Base-by-base conservation (phyloP, 257 asterid genomes). In the Capsicum baccatum region DNA sequence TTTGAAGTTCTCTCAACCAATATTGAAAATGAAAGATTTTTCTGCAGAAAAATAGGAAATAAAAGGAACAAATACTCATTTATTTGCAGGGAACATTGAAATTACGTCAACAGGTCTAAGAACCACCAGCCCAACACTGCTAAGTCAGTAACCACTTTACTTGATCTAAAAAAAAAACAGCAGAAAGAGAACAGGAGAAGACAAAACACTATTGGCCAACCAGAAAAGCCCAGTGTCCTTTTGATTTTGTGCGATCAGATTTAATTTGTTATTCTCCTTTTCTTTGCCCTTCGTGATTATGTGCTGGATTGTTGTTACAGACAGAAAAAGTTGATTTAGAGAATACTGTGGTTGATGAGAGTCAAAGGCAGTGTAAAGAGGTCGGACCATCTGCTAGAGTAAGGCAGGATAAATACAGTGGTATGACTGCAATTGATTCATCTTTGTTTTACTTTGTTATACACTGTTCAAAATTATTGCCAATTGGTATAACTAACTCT, bases 301-400 rank as follows among this genome's bases (percentile, higher is more conserved):
- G 62, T 74, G 21, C 60, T 74, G 47, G 47, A 52, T 50, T 17
- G 50, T 74, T 52, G 84, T 69, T 92, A 88, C 90, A 97, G 99
- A 92, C 99, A 82, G 99, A 97, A 89, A 97, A 95, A 68, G 99
- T 97, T 48, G 99, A 97, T 86, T 86, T 97, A 90, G 99, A 97
- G 91, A 93, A 97, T 85, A 95, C 99, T 3, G 99, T 97, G 76
- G 97, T 97, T 26, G 98, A 97, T 85, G 98, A 97, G 92, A 97
- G 97, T 92, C 99, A 94, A 91, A 92, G 97, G 80, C 98, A 92
- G 86, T 80, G 82, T 64, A 87, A 92, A 79, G 96, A 92, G 86
- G 90, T 87, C 73, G 97, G 94, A 70, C 87, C 94, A 80, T 89
- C 93, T 84, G 85, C 93, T 84, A 89, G 90, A 86, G 91, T 93